Evolutionary conservation across 208 protist genomes (phyloP), one percentile per base, ranked within the genome.

Genomic region (Endotrypanum monterogeii): DNA sequence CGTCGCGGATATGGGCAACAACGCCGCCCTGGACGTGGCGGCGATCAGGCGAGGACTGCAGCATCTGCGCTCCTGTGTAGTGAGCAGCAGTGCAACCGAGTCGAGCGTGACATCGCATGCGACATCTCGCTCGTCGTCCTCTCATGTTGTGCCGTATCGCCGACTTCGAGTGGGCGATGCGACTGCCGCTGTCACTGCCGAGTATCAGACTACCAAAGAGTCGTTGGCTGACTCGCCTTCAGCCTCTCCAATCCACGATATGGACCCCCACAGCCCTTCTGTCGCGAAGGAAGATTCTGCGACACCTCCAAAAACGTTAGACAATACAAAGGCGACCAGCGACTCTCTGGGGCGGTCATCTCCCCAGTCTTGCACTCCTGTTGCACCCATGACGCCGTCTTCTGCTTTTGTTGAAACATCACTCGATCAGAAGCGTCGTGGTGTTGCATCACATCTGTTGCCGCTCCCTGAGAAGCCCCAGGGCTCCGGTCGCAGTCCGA

Each of bases 41-140:
- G 5, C 28, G 7, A 51, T 32, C 4, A 50, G 60, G 46, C 67
- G 30, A 37, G 35, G 23, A n/a, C 67, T 60, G 46, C 28, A 57
- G n/a, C 67, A 37, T 20, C 68, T 2, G 30, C 55, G 54, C 55
- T 62, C 62, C 41, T 41, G 12, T n/a, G 37, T n/a, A 32, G 68
- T 62, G 68, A 30, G 62, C 39, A 73, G 41, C 52, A 73, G 52
- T 37, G 39, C 46, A 28, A 51, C 37, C 23, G 68, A 44, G 16
- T 32, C 30, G 46, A 20, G 63, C 12, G 12, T 12, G 3, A 35
- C 35, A 46, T 55, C 44, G 50, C 44, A 65, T 65, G 60, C 23
- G 3, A 46, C 37, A n/a, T 46, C 18, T 28, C 25, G 35, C 63
- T 68, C 44, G 63, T 11, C 3, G 14, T 68, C 63, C 5, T 68